Conservation (phyloP, 805 yeast genomes). For the Saccharomyces kudriavzevii region DNA sequence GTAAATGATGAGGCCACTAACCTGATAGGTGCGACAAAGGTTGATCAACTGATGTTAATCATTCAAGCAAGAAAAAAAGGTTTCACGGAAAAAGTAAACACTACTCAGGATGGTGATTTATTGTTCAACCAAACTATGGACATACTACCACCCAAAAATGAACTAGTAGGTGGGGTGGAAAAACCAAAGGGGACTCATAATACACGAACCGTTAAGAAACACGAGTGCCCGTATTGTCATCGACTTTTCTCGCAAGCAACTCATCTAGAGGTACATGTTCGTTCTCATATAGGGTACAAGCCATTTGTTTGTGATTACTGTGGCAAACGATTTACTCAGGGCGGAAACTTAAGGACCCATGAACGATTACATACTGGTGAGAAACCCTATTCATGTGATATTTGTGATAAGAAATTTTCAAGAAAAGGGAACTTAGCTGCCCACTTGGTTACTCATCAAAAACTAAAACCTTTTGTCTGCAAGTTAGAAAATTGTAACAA, state of each 20-base stretch:
- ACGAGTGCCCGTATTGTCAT: constrained; percentile 69
- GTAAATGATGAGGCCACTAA: background rate
- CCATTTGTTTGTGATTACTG: constrained; percentile 77
- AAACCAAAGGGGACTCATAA: constrained; percentile 39
- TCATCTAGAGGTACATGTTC: constrained; percentile 79
- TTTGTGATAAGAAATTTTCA: constrained; percentile 71
- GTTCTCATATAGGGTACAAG: constrained; percentile 80
- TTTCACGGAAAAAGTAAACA: constrained; percentile 52
- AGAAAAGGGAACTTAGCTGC: constrained; percentile 90
- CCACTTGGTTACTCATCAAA: constrained; percentile 74
- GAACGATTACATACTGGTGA: constrained; percentile 84
- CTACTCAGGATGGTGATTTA: constrained; percentile 62
- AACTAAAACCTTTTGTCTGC: constrained; percentile 71
- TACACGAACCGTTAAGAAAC: constrained; percentile 36
- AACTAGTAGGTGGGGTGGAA: constrained; percentile 73
- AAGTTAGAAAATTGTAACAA: constrained; percentile 74
- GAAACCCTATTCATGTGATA: constrained; percentile 74
- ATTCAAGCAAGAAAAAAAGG: constrained; percentile 83
- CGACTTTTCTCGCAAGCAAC: constrained; percentile 84
- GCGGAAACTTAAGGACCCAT: constrained; percentile 84
- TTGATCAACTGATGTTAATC: constrained; percentile 84
- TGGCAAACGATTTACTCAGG: constrained; percentile 78
- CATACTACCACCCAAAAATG: constrained; percentile 50
- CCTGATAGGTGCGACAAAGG: constrained; percentile 74
- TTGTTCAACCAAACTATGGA: constrained; percentile 42